Conservation (phyloP, 495 filamentous ascomycete genomes). For the Daldinia caldariorum region DNA sequence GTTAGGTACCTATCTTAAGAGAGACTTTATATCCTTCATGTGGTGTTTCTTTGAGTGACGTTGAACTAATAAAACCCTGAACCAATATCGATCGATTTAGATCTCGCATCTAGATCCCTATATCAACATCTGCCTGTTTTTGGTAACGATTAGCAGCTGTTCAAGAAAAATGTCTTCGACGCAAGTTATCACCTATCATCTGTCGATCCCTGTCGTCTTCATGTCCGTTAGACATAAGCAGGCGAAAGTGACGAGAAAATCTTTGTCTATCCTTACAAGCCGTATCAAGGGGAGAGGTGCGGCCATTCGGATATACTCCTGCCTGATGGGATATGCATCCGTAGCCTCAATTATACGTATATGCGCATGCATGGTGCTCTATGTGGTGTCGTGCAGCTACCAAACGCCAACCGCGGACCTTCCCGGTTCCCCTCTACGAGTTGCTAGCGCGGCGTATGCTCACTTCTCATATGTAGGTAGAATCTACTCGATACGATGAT, state of each 20-base stretch:
- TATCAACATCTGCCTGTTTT: no score
- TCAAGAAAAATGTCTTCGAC: background rate
- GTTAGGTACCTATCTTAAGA: no score
- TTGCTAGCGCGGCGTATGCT: background rate
- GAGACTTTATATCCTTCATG: no score
- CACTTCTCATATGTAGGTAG: background rate
- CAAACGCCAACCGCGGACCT: constrained; percentile 3
- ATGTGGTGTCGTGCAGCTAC: constrained; percentile 16
- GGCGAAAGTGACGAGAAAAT: background rate
- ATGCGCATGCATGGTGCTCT: background rate
- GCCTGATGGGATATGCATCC: background rate
- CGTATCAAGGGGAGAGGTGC: background rate
- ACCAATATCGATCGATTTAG: no score
- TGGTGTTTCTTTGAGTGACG: no score
- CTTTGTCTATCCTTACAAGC: background rate
- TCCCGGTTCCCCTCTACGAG: background rate
- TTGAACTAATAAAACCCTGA: no score
- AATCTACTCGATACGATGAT: constrained; percentile 2
- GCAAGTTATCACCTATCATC: background rate
- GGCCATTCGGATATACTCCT: background rate
- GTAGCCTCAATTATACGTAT: background rate
- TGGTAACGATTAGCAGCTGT: no score
- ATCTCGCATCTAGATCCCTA: no score
- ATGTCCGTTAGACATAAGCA: background rate
- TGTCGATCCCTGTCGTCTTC: background rate